A percentile compares a stretch with the other conserved stretches of the same genome.
phyloP scores from a whole-genome alignment of 306 rosid species.

The Prunus davidiana region DNA sequence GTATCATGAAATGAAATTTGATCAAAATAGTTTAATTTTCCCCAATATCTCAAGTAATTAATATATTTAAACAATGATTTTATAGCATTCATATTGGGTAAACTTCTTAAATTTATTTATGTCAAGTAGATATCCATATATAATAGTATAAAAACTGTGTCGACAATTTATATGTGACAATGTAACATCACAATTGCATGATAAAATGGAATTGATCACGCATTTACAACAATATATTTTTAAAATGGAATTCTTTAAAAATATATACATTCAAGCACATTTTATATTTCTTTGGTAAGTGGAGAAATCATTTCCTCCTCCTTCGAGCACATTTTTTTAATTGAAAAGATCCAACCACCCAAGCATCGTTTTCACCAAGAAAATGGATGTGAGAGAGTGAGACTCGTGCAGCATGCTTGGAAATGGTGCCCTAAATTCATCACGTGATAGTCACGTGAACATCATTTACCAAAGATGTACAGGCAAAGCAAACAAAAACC shows the following conservation, averaged over 20 bases:
- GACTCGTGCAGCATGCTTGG: neutral
- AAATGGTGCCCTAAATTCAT: neutral
- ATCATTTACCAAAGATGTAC: neutral
- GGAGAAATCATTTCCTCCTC: neutral
- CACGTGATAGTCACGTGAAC: constrained; percentile 9
- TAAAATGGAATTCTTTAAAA: neutral
- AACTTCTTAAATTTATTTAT: too few species aligned
- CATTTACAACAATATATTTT: too few species aligned
- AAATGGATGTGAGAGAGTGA: neutral
- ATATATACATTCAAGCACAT: neutral
- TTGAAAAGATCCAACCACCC: neutral
- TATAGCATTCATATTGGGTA: too few species aligned
- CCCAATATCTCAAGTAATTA: too few species aligned
- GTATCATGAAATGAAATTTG: too few species aligned
- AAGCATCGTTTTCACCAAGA: neutral
- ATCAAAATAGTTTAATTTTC: too few species aligned
- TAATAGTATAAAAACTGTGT: too few species aligned
- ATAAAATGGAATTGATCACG: too few species aligned
- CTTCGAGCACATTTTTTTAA: neutral
- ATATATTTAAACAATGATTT: too few species aligned
- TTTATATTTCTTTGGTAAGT: neutral
- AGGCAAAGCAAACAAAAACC: neutral
- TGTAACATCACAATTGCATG: too few species aligned
- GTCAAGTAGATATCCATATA: too few species aligned
- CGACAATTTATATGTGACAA: too few species aligned